Conservation (phyloP, 495 filamentous ascomycete species). For the Parachaetomium inaequale region DNA sequence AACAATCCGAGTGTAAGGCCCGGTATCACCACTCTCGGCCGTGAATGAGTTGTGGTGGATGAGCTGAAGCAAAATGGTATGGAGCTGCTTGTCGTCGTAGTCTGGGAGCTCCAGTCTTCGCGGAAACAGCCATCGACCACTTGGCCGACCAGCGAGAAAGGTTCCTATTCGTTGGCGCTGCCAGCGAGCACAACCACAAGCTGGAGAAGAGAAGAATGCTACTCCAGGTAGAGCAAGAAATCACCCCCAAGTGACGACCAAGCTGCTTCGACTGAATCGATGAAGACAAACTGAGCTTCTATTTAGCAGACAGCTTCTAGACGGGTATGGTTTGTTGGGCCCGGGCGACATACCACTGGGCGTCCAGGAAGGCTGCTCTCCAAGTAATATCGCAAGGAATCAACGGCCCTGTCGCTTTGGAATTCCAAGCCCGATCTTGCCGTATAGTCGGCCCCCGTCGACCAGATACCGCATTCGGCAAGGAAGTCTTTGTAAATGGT, state of each 20-base stretch:
- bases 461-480: background rate
- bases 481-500: background rate
- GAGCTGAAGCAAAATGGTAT: conserved; percentile 46
- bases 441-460: background rate
- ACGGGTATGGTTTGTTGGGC: too few species aligned
- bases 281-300: too few species aligned
- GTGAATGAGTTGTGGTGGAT: conserved; percentile 51
- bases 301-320: too few species aligned
- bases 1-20: background rate
- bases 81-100: conserved; percentile 57
- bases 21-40: conserved; percentile 6
- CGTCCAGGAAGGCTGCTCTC: too few species aligned
- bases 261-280: too few species aligned
- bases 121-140: conserved; percentile 57
- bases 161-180: background rate
- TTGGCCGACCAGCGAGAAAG: conserved; percentile 30
- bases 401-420: too few species aligned
- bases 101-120: conserved; percentile 54
- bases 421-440: background rate
- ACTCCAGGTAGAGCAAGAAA: too few species aligned
- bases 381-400: too few species aligned
- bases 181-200: background rate
- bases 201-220: too few species aligned
- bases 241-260: too few species aligned
- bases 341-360: too few species aligned